Conservation (phyloP, 2,329 filamentous ascomycete species). For the Spiromastix sp. region DNA sequence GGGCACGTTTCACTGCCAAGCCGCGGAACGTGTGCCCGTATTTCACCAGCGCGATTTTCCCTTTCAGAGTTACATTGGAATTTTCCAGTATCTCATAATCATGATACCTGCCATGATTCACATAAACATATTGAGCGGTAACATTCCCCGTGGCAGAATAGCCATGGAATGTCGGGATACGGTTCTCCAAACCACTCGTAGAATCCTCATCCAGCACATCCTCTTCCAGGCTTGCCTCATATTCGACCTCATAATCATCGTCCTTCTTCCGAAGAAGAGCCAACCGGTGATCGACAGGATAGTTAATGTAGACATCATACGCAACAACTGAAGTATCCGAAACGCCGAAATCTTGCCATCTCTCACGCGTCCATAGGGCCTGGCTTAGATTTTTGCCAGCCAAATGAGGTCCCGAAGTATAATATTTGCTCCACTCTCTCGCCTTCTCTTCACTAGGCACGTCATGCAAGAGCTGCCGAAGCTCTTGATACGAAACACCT, state of each 20-base stretch:
- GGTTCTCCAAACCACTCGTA: conserved; percentile 59
- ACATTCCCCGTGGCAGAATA: conserved; percentile 91
- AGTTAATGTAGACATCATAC: conserved; percentile 72
- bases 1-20: conserved; percentile 83
- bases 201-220: conserved; percentile 75
- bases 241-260: conserved; percentile 46
- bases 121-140: conserved; percentile 75
- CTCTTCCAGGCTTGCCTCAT: conserved; percentile 71
- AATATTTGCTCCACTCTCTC: conserved; percentile 67
- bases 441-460: conserved; percentile 47
- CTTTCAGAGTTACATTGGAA: conserved; percentile 63
- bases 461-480: conserved; percentile 43
- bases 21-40: conserved; percentile 84
- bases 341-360: conserved; percentile 63
- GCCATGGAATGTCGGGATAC: conserved; percentile 85
- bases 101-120: conserved; percentile 78
- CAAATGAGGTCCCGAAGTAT: conserved; percentile 64
- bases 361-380: conserved; percentile 64
- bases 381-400: conserved; percentile 70
- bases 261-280: conserved; percentile 48
- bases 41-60: conserved; percentile 77
- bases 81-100: conserved; percentile 75
- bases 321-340: conserved; percentile 46
- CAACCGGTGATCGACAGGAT: conserved; percentile 60
- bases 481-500: conserved; percentile 43